phyloP scores from a whole-genome alignment of 176 grass and related monocot species.

The Oryza coarctata region DNA sequence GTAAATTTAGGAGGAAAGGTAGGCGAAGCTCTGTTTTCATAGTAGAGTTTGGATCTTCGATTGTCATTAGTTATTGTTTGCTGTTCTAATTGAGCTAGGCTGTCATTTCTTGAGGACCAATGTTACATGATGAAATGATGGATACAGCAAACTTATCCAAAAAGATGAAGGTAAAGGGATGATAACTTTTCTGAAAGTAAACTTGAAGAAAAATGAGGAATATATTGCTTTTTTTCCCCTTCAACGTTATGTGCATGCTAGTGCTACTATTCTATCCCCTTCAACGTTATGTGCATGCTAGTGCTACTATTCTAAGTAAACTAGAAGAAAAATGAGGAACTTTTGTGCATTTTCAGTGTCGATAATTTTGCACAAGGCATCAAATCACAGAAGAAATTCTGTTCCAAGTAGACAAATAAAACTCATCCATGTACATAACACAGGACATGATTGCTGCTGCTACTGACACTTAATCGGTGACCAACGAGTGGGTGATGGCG shows the following conservation, averaged over 20 bases:
- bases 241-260: neutral
- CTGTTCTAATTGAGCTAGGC: neutral
- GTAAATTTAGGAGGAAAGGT: neutral
- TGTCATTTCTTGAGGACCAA: neutral
- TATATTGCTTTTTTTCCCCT: neutral
- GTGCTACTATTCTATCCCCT: no score
- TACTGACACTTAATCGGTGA: conserved; percentile 71
- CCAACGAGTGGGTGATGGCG: conserved; percentile 90
- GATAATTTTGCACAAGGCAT: neutral
- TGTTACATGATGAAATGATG: neutral
- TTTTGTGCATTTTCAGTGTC: neutral
- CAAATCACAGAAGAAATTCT: neutral
- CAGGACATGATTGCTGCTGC: conserved; percentile 90
- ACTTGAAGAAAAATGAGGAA: neutral
- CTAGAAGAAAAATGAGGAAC: no score
- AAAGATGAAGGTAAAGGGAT: neutral
- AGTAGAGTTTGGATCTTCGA: neutral
- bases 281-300: no score
- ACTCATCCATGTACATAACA: neutral
- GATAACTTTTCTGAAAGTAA: neutral
- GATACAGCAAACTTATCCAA: neutral
- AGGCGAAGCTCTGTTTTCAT: neutral
- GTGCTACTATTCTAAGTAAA: no score
- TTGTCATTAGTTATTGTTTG: neutral
- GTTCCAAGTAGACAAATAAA: neutral